Base-by-base conservation (phyloP, 257 asterid species). In the Primulina eburnea region DNA sequence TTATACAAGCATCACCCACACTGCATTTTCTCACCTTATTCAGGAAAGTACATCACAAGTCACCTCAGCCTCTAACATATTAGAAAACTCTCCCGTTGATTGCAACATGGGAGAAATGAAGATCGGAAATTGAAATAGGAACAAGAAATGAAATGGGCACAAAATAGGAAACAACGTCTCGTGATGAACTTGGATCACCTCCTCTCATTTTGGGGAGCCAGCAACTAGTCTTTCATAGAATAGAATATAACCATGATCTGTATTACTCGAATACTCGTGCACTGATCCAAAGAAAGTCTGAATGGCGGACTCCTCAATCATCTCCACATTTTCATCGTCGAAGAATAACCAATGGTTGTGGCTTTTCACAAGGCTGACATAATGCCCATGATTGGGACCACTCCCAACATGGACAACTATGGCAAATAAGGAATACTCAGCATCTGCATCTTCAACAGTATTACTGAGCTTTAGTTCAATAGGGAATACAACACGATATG, bases 181-280 rank as follows among this genome's bases (percentile, higher is more conserved):
- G 53, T 43, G 53, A 43, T 43, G 53, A 43, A 43, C 53, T 40
- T 64, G 28, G 21, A 64, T 37, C 32, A 29, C 26, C 71, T 67
- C 68, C 71, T 75, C 72, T 78, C 77, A 77, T 72, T 77, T 73
- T 58, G 82, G 70, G 82, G 71, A 59, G 20, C 73, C 71, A 65
- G 75, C 50, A 52, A 74, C 66, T 20, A 75, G 60, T 57, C 85
- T 73, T 71, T 85, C 85, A 59, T 87, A 85, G 72, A 87, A 87
- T 77, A 87, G 81, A 79, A 87, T 87, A 84, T 87, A 87, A 75
- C 92, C 92, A 52, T 87, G 92, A 64, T 84, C 90, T 17, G 92
- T 87, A 72, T 87, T 87, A 62, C 88, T 85, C 4, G 93, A 87
- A 68, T 84, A 87, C 81, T 87, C 90, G 67, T 82, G 90, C 38